Conservation (phyloP, 2,329 filamentous ascomycete species). For the Fusarium solani-melongenae region DNA sequence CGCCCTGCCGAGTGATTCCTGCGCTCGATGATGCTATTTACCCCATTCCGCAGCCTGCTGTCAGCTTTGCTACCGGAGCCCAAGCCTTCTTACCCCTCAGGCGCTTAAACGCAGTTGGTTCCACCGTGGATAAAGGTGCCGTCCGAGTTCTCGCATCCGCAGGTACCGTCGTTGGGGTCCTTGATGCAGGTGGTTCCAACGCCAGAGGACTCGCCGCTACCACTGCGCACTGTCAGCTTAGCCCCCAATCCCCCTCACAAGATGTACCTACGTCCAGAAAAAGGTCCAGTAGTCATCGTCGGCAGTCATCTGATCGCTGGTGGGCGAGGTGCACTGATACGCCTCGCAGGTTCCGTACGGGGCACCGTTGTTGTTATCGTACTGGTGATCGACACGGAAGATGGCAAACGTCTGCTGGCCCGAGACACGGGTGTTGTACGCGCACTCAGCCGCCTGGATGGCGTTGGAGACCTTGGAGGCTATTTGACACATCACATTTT, state of each 20-base stretch:
- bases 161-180: constrained; percentile 35
- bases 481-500: background rate
- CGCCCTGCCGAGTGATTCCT: background rate
- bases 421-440: constrained; percentile 41
- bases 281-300: constrained; percentile 42
- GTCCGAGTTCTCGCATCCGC: constrained; percentile 41
- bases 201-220: constrained; percentile 34
- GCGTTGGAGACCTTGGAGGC: constrained; percentile 38
- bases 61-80: background rate
- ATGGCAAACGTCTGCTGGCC: constrained; percentile 41
- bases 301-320: constrained; percentile 14
- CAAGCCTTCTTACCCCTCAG: background rate
- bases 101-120: constrained; percentile 27
- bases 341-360: constrained; percentile 39
- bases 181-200: constrained; percentile 41
- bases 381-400: constrained; percentile 40
- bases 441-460: constrained; percentile 41
- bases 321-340: constrained; percentile 35
- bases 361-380: constrained; percentile 38
- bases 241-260: background rate
- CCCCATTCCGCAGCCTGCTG: background rate
- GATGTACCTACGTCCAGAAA: constrained; percentile 38
- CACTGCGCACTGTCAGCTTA: constrained; percentile 13
- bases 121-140: constrained; percentile 34
- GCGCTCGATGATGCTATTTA: background rate